Base-by-base conservation (phyloP, 1,284 basidiomycete genomes). In the Hortiboletus rubellus region DNA sequence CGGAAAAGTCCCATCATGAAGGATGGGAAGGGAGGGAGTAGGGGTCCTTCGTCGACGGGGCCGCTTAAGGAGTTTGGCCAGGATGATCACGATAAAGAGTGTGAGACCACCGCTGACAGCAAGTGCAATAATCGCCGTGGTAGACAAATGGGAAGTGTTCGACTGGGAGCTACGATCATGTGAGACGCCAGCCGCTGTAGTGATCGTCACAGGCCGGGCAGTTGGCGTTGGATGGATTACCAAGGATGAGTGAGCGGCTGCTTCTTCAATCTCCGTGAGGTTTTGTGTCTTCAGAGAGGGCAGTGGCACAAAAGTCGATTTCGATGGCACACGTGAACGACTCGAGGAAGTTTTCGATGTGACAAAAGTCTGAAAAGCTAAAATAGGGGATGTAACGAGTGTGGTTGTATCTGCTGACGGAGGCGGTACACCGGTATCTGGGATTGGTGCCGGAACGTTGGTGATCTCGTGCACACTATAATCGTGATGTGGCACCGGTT, bases 1-100 rank as follows among this genome's bases (percentile, higher is more conserved):
- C 7, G 74, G 63, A 57, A 79, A 81, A 44, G 74, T 73, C 15
- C 78, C 79, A 50, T 87, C 82, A 48, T 80, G 79, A 17, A 87
- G 74, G 48, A 89, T 86, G 0, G 88, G 89, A n/a, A 86, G 75
- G 36, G 89, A 91, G 8, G 87, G 87, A 15, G 77, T 84, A 10
- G 83, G 85, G 27, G 77, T 80, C 27, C 72, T 75, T 36, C 77
- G 77, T 46, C 77, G 79, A 30, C 74, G 76, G 30, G 83, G 83
- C 15, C 79, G 79, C 54, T 67, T 72, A 55, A 79, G 80, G 50
- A 80, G 66, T 56, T 75, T 81, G 60, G 79, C 63, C n/a, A 82
- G 58, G 50, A 87, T 65, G 57, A 81, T 74, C 49, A 85, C 68
- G n/a, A 80, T 80, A 6, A 84, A 69, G 22, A 91, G 71, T 8